Evolutionary conservation across 352 stramenopile genomes (phyloP).

Genomic region (Globisporangium takayamanum): DNA sequence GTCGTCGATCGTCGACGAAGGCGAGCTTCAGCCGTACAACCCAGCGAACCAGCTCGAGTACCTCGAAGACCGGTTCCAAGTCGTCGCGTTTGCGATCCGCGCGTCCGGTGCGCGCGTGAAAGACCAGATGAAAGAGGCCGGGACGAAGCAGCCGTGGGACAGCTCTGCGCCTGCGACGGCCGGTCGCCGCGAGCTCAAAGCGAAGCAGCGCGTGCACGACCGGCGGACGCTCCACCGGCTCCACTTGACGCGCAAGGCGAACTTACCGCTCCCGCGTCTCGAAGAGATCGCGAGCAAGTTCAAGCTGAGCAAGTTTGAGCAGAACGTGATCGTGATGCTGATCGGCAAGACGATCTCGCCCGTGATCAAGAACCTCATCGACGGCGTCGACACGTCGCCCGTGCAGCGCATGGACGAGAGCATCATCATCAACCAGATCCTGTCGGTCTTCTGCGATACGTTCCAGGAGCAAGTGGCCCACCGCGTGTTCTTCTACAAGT

Average conservation of each 20-base stretch:
- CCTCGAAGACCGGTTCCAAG: conserved; percentile 83
- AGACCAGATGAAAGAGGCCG: conserved; percentile 87
- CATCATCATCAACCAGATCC: conserved; percentile 87
- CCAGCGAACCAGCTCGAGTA: conserved; percentile 83
- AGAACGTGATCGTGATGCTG: conserved; percentile 88
- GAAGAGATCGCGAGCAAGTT: conserved; percentile 74
- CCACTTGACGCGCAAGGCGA: conserved; percentile 51
- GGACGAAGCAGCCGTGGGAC: conserved; percentile 78
- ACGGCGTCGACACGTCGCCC: conserved; percentile 75
- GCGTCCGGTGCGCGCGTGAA: conserved; percentile 79
- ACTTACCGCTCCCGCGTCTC: conserved; percentile 55
- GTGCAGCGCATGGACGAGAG: conserved; percentile 87
- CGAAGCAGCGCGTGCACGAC: conserved; percentile 81
- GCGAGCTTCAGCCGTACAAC: conserved; percentile 78
- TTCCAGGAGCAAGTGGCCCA: conserved; percentile 86
- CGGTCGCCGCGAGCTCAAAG: conserved; percentile 74
- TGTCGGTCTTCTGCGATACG: conserved; percentile 85
- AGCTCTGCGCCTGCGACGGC: conserved; percentile 52
- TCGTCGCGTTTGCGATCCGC: conserved; percentile 83
- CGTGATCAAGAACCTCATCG: conserved; percentile 85
- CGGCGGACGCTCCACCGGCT: conserved; percentile 57
- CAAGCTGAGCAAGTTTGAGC: conserved; percentile 82
- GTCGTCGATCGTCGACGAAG: conserved; percentile 38
- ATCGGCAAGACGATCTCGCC: conserved; percentile 88
- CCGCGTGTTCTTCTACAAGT: conserved; percentile 88